Evolutionary conservation across 2,329 filamentous ascomycete species (phyloP).

Genomic region (Rugonectria rugulosa): DNA sequence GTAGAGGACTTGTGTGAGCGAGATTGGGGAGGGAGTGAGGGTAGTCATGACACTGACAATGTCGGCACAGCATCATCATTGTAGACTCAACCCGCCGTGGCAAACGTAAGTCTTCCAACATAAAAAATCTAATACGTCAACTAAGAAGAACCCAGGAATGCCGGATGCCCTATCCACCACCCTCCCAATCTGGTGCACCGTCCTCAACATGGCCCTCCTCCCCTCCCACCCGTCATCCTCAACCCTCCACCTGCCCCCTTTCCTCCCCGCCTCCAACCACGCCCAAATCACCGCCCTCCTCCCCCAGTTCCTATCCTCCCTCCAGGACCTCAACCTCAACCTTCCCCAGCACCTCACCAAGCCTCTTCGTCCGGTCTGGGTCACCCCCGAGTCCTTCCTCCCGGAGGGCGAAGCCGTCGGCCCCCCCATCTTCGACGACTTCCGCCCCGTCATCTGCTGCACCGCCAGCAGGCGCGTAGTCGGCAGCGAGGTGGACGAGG

Average conservation of each 20-base stretch:
- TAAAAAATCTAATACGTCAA: not conserved
- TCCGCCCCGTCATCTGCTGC: conserved; percentile 80
- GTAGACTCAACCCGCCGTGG: conserved; percentile 93
- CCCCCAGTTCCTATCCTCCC: conserved; percentile 60
- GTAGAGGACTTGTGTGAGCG: conserved; percentile 5
- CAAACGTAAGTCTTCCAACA: conserved; percentile 71
- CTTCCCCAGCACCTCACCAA: conserved; percentile 68
- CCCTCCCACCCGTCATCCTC: conserved; percentile 58
- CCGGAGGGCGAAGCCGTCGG: conserved; percentile 40
- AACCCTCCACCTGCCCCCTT: conserved; percentile 73
- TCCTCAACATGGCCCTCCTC: conserved; percentile 83
- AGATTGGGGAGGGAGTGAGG: too few relatives aligned
- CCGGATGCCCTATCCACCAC: conserved; percentile 95
- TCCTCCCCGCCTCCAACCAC: conserved; percentile 75
- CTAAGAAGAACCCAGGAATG: conserved; percentile 65
- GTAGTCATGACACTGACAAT: too few relatives aligned
- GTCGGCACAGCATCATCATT: conserved; percentile 70
- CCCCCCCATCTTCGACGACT: conserved; percentile 59
- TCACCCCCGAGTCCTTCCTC: conserved; percentile 72
- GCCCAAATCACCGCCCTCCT: conserved; percentile 75
- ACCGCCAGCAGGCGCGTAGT: conserved; percentile 79
- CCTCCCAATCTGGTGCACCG: conserved; percentile 90
- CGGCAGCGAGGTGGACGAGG: conserved; percentile 70
- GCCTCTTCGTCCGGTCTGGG: conserved; percentile 81
- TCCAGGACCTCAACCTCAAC: conserved; percentile 63